These are phyloP conservation scores for Manihot esculenta DNA, from an alignment of 441 rosid species.

Conservation along the genomic window DNA sequence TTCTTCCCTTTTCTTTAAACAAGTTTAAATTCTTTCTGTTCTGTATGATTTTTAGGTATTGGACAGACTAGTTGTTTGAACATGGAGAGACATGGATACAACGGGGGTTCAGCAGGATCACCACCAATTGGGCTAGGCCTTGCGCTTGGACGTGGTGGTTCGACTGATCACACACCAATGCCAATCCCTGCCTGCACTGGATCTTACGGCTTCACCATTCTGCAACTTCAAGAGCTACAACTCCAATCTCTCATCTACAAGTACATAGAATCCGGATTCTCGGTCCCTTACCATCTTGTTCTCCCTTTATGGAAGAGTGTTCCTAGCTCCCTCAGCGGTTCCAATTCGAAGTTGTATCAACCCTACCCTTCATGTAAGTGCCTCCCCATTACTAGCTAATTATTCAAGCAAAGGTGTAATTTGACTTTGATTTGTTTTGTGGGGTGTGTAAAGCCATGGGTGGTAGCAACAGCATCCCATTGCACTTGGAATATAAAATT, in stretches of 20 bases:
- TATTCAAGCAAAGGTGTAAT: too few species aligned
- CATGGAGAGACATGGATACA: slow-evolving; percentile 25
- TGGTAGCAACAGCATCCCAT: slow-evolving; percentile 11
- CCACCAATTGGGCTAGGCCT: slow-evolving; percentile 38
- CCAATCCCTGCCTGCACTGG: neutral
- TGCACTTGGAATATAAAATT: slow-evolving; percentile 28
- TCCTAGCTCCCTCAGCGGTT: slow-evolving; percentile 23
- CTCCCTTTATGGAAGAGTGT: slow-evolving; percentile 47
- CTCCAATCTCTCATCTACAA: slow-evolving; percentile 47
- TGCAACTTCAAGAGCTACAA: slow-evolving; percentile 51
- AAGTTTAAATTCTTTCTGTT: neutral
- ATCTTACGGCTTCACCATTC: slow-evolving; percentile 36
- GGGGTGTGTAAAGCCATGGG: slow-evolving; percentile 16
- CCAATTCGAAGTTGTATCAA: slow-evolving; percentile 27
- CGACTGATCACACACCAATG: slow-evolving; percentile 7
- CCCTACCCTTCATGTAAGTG: slow-evolving; percentile 41
- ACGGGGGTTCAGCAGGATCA: slow-evolving; percentile 22
- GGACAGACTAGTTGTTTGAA: slow-evolving; percentile 22
- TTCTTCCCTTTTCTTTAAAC: neutral
- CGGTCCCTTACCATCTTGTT: slow-evolving; percentile 45
- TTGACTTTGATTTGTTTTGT: too few species aligned
- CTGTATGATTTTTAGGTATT: slow-evolving; percentile 18
- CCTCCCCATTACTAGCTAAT: neutral
- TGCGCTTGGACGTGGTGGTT: slow-evolving; percentile 37
- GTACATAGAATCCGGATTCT: slow-evolving; percentile 40